phyloP scores from a whole-genome alignment of 2,329 filamentous ascomycete species.

The Colletotrichum paranaense region DNA sequence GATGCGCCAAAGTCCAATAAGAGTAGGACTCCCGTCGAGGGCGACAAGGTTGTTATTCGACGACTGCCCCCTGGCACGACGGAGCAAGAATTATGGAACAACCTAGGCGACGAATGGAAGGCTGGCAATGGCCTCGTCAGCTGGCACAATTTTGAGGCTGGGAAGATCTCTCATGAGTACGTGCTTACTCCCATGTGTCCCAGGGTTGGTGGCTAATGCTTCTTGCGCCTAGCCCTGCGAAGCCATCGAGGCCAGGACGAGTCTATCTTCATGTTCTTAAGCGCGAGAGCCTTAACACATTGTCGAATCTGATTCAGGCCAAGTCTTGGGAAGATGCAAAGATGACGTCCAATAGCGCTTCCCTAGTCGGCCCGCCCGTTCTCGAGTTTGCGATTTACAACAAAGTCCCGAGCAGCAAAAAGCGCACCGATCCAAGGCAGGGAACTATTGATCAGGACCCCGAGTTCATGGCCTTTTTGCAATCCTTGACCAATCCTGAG shows the following conservation, averaged over 20 bases:
- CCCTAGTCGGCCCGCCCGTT: slow-evolving; percentile 80
- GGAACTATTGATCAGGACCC: slow-evolving; percentile 97
- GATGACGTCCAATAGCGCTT: slow-evolving; percentile 76
- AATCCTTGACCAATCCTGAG: slow-evolving; percentile 80
- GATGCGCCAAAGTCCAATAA: slow-evolving; percentile 56
- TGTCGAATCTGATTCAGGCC: slow-evolving; percentile 78
- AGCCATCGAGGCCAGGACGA: slow-evolving; percentile 82
- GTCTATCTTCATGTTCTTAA: slow-evolving; percentile 87
- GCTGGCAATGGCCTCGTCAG: slow-evolving; percentile 84
- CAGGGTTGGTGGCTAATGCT: slow-evolving; percentile 16
- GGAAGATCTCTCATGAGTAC: slow-evolving; percentile 87
- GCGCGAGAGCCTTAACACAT: slow-evolving; percentile 71
- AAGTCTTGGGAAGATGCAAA: slow-evolving; percentile 84
- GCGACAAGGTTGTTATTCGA: slow-evolving; percentile 86
- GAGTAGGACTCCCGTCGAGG: slow-evolving; percentile 64
- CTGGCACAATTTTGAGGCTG: slow-evolving; percentile 75
- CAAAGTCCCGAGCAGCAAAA: slow-evolving; percentile 80
- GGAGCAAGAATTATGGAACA: slow-evolving; percentile 77
- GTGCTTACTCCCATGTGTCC: slow-evolving; percentile 43
- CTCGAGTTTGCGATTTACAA: slow-evolving; percentile 88
- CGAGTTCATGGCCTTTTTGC: slow-evolving; percentile 94
- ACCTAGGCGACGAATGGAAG: slow-evolving; percentile 85
- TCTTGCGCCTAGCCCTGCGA: slow-evolving; percentile 72
- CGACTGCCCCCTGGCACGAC: slow-evolving; percentile 89
- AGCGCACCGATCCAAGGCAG: slow-evolving; percentile 83